Percentiles rank a stretch among this genome's conserved stretches.
phyloP scores from a whole-genome alignment of 306 rosid genomes.

The Trifolium repens region DNA sequence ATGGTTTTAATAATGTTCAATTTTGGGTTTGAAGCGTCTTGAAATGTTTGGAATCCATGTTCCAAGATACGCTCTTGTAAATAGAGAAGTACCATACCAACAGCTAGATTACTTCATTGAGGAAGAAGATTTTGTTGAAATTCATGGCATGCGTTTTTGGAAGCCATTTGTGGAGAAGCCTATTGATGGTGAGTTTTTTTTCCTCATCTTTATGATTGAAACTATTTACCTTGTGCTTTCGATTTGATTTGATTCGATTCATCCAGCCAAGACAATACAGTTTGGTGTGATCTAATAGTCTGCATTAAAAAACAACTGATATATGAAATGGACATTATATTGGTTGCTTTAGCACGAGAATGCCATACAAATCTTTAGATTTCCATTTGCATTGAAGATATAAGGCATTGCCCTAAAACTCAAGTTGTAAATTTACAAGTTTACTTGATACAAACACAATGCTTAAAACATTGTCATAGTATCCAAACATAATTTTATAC shows the following conservation, averaged over 20 bases:
- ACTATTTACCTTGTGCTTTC: conserved; percentile 28
- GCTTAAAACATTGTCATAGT: too few species aligned
- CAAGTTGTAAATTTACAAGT: neutral
- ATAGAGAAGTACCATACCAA: conserved; percentile 81
- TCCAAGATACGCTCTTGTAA: conserved; percentile 94
- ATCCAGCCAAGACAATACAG: conserved; percentile 9
- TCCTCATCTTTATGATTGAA: conserved; percentile 27
- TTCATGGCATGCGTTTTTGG: conserved; percentile 90
- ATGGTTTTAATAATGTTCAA: conserved; percentile 46
- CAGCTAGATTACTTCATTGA: conserved; percentile 82
- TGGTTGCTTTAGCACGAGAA: conserved; percentile 30
- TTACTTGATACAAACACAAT: neutral
- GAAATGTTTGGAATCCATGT: conserved; percentile 81
- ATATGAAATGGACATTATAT: conserved; percentile 8
- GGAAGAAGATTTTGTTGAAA: conserved; percentile 96
- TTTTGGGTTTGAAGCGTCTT: conserved; percentile 69
- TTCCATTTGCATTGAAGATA: neutral
- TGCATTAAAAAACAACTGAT: conserved; percentile 28
- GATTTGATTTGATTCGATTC: conserved; percentile 16
- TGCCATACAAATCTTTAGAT: neutral
- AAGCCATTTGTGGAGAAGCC: conserved; percentile 99
- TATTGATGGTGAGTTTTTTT: conserved; percentile 71
- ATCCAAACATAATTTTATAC: too few species aligned
- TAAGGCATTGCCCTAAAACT: conserved; percentile 14
- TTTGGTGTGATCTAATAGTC: conserved; percentile 26